Percentiles rank a stretch among this genome's conserved stretches.
phyloP scores from a whole-genome alignment of 108 stramenopile genomes.

The Nannochloropsis salina region DNA sequence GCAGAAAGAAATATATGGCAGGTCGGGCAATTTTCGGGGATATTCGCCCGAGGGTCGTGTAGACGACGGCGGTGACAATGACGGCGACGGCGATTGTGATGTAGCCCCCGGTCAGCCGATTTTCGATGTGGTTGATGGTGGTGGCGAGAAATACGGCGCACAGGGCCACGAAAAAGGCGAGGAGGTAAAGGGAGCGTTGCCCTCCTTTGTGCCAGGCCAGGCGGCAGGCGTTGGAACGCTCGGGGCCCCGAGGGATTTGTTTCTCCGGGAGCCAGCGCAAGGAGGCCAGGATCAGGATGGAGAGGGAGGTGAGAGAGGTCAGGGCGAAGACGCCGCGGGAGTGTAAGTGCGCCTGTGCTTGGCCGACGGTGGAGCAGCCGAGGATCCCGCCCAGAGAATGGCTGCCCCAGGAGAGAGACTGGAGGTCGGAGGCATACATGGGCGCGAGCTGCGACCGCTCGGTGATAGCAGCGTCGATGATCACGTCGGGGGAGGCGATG shows the following conservation, averaged over 20 bases:
- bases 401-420: constrained; percentile 16
- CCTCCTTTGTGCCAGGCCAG: background rate
- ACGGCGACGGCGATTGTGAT: background rate
- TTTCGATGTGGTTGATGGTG: background rate
- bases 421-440: constrained; percentile 22
- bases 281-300: background rate
- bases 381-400: background rate
- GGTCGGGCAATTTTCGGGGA: background rate
- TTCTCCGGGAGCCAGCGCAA: constrained; percentile 22
- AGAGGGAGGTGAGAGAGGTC: background rate
- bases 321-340: background rate
- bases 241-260: background rate
- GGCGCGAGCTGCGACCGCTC: background rate
- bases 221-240: background rate
- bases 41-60: background rate
- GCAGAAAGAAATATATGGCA: constrained; percentile 1
- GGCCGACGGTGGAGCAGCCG: background rate
- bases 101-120: background rate
- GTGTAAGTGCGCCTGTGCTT: background rate
- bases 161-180: background rate
- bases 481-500: constrained; percentile 21
- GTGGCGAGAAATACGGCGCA: background rate
- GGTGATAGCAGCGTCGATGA: background rate
- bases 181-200: constrained; percentile 6
- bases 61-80: background rate